A percentile compares a stretch with the other conserved stretches of the same genome.
phyloP scores from a whole-genome alignment of 2,329 filamentous ascomycete genomes.

The Cladosporium sp. region DNA sequence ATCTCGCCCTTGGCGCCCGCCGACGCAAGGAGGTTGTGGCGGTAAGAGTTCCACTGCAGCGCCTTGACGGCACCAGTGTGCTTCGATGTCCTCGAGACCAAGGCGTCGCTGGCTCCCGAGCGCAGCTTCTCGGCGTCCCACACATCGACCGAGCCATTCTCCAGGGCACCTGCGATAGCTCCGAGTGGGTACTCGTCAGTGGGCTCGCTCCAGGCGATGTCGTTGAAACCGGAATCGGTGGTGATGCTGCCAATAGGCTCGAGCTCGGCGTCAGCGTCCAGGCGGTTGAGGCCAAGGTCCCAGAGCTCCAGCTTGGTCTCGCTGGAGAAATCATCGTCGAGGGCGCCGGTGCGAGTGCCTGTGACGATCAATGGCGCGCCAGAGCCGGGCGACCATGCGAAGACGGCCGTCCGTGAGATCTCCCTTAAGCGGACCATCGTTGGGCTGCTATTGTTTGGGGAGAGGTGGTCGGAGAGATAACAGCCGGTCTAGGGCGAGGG shows the following conservation, averaged over 20 bases:
- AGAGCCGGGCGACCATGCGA: conserved; percentile 89
- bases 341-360: conserved; percentile 90
- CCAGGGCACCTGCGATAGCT: conserved; percentile 91
- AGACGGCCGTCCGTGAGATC: conserved; percentile 93
- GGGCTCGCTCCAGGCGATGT: conserved; percentile 89
- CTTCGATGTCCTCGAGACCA: conserved; percentile 83
- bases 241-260: conserved; percentile 80
- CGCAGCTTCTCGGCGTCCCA: conserved; percentile 82
- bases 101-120: conserved; percentile 61
- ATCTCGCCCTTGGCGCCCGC: conserved; percentile 94
- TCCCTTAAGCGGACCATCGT: conserved; percentile 93
- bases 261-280: conserved; percentile 76
- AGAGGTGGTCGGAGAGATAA: conserved; percentile 18
- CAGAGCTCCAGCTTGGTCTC: conserved; percentile 96
- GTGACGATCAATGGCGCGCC: conserved; percentile 83
- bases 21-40: conserved; percentile 87
- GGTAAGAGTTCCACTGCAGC: conserved; percentile 92
- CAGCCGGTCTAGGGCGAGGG: conserved; percentile 17
- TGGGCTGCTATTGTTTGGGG: conserved; percentile 29
- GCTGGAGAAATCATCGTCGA: conserved; percentile 96
- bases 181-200: conserved; percentile 77
- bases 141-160: conserved; percentile 89
- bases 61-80: conserved; percentile 92
- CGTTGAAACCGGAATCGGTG: conserved; percentile 94
- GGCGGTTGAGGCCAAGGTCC: conserved; percentile 83